phyloP scores from a whole-genome alignment of 2,329 filamentous ascomycete genomes.

The Penicillium sp. region DNA sequence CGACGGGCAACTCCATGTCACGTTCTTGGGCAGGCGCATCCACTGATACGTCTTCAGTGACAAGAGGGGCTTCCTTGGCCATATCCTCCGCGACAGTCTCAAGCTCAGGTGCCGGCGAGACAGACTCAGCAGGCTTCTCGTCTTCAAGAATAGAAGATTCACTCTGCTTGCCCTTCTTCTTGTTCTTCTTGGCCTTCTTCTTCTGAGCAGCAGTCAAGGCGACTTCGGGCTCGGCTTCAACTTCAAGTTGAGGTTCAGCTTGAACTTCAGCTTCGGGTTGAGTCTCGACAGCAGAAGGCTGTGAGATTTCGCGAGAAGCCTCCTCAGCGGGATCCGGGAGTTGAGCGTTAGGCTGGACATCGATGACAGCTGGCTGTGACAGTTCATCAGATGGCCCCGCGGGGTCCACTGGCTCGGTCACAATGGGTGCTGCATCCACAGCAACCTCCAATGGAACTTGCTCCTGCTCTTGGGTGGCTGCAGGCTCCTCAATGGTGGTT shows the following conservation, averaged over 20 bases:
- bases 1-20: background rate
- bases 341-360: background rate
- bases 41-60: background rate
- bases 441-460: background rate
- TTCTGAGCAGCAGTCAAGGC: slow-evolving; percentile 23
- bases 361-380: background rate
- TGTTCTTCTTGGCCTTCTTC: slow-evolving; percentile 42
- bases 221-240: slow-evolving; percentile 15
- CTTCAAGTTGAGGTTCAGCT: background rate
- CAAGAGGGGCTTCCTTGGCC: background rate
- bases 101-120: background rate
- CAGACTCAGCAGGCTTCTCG: slow-evolving; percentile 9
- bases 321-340: background rate
- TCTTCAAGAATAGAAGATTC: slow-evolving; percentile 13
- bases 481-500: background rate
- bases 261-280: background rate
- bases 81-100: background rate
- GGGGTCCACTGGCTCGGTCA: background rate
- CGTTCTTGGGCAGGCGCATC: background rate
- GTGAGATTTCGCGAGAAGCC: background rate
- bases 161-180: slow-evolving; percentile 24
- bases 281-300: background rate
- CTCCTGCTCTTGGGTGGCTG: slow-evolving; percentile 6
- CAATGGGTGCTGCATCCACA: background rate
- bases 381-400: background rate